Base-by-base conservation (phyloP, 2,329 filamentous ascomycete genomes). In the Amauroascus niger region DNA sequence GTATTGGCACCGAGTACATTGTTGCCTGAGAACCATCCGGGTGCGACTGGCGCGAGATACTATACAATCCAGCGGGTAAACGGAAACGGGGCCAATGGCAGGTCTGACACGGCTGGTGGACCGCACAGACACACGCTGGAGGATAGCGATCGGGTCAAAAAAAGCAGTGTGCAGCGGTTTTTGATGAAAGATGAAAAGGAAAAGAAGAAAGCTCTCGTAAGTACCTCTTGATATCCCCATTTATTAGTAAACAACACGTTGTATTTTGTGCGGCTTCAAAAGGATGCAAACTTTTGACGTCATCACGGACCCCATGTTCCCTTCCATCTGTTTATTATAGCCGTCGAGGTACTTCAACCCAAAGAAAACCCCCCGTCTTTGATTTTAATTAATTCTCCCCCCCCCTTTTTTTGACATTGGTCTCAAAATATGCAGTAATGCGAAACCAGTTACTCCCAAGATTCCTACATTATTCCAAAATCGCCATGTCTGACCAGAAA, bases 11-110 rank as follows among this genome's bases (percentile, higher is more conserved):
- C 72, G 1, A 71, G 66, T 54, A 63, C 66, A 8, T 62, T 62
- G 16, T 56, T 76, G 20, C 70, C 72, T 1, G 62, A 68, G 35
- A 67, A 63, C 18, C 75, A 78, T 65, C 72, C 74, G 0, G 76
- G 77, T 1, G 69, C 71, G 2, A 69, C 68, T 32, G 75, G 76
- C 1, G 75, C 78, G 59, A 77, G 77, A 59, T 83, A 82, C 64
- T 89, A 86, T 72, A 88, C 85, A 0, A 83, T 89, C 45, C 85
- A 89, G 63, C 76, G 86, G 37, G 85, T 89, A 6, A 88, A 89
- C 68, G 85, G 85, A 0, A 88, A 86, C 62, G 84, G 83, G 1
- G 82, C 79, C 0, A 87, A 87, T 63, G 84, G 83, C 2, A 86
- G 86, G 65, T 79, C 79, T 20, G 84, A 87, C 59, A 83, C 82